Conservation (phyloP, 2,329 filamentous ascomycete genomes). For the Fusarium sambucinum region DNA sequence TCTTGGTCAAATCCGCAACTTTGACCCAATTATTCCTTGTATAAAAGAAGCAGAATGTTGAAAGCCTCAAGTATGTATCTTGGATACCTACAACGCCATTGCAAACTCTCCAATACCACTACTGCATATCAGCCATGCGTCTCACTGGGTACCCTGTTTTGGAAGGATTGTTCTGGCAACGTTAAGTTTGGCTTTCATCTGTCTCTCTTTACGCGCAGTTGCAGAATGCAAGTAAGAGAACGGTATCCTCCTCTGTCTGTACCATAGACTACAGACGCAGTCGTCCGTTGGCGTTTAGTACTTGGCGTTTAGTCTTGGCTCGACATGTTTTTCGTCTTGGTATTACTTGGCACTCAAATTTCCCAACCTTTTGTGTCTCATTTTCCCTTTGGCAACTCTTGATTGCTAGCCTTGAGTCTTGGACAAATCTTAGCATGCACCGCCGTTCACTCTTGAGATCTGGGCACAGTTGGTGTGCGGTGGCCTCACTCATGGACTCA, state of each 20-base stretch:
- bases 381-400: conserved; percentile 30
- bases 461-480: conserved; percentile 11
- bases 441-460: conserved; percentile 16
- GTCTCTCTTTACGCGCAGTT: background rate
- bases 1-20: conserved; percentile 13
- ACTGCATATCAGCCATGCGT: background rate
- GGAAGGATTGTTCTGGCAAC: background rate
- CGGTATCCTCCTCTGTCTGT: background rate
- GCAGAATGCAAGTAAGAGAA: background rate
- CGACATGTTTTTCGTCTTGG: conserved; percentile 36
- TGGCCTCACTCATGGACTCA: conserved; percentile 22
- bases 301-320: conserved; percentile 41
- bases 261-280: conserved; percentile 8
- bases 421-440: conserved; percentile 29
- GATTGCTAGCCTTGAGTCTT: conserved; percentile 19
- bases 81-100: background rate
- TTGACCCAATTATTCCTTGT: conserved; percentile 15
- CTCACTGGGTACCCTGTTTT: conserved; percentile 9
- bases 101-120: background rate
- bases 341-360: conserved; percentile 34
- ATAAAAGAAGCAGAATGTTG: background rate
- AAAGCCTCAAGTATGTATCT: conserved; percentile 22
- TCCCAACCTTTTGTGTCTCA: conserved; percentile 31
- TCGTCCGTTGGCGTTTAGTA: conserved; percentile 30
- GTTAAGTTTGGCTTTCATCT: background rate